Conservation (phyloP, 306 rosid genomes). For the Arachis stenosperma region DNA sequence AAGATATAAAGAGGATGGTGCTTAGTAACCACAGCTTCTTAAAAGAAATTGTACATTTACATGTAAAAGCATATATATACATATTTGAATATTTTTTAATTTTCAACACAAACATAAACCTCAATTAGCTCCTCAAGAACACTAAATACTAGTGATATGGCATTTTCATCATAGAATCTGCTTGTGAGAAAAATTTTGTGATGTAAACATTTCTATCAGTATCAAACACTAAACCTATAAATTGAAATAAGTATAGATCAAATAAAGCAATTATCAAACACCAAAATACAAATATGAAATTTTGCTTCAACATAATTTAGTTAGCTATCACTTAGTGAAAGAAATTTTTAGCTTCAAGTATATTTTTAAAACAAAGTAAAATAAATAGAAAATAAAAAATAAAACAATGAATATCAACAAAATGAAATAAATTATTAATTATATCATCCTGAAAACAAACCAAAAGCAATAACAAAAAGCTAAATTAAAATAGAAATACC, state of each 20-base stretch:
- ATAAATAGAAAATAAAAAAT: too few relatives aligned
- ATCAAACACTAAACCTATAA: slow-evolving; percentile 5
- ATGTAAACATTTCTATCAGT: slow-evolving; percentile 27
- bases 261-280: slow-evolving; percentile 21
- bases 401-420: too few relatives aligned
- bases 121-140: slow-evolving; percentile 85
- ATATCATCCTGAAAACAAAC: too few relatives aligned
- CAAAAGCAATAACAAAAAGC: too few relatives aligned
- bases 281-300: slow-evolving; percentile 6
- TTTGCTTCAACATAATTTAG: not conserved
- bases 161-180: slow-evolving; percentile 82
- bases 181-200: slow-evolving; percentile 35
- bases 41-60: slow-evolving; percentile 13
- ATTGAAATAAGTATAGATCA: slow-evolving; percentile 17
- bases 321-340: slow-evolving; percentile 10
- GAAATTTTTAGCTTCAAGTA: too few relatives aligned
- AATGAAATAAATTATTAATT: too few relatives aligned
- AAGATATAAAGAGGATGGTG: not conserved
- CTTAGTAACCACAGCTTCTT: slow-evolving; percentile 8
- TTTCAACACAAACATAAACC: slow-evolving; percentile 52
- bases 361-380: too few relatives aligned
- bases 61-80: slow-evolving; percentile 28
- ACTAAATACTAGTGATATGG: slow-evolving; percentile 70
- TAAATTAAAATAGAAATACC: too few relatives aligned
- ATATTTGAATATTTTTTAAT: slow-evolving; percentile 30